Evolutionary conservation across 169 alveolate species (phyloP).

Genomic region (Babesia bigemina): DNA sequence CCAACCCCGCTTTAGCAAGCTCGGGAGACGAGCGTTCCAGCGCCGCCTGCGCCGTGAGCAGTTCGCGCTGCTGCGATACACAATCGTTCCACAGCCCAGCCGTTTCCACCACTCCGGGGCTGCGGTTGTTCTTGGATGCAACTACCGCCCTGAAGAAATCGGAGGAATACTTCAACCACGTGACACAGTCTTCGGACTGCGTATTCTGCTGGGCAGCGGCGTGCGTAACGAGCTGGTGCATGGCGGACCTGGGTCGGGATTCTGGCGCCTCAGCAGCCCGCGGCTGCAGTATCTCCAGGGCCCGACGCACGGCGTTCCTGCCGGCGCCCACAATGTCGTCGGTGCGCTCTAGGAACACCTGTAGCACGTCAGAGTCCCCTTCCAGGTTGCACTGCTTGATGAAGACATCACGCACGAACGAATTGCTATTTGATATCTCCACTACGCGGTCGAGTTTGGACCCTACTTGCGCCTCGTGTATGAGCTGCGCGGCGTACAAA

Average conservation of each 20-base stretch:
- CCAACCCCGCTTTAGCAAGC: slow-evolving; percentile 7
- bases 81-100: slow-evolving; percentile 51
- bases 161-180: slow-evolving; percentile 38
- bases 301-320: slow-evolving; percentile 28
- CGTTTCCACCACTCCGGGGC: not conserved
- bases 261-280: not conserved
- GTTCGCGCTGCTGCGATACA: slow-evolving; percentile 36
- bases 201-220: not conserved
- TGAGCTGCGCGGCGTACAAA: slow-evolving; percentile 24
- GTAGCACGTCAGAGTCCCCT: slow-evolving; percentile 27
- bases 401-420: slow-evolving; percentile 48
- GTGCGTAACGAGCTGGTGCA: slow-evolving; percentile 35
- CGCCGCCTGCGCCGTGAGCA: slow-evolving; percentile 28
- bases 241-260: not conserved
- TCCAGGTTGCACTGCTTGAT: slow-evolving; percentile 35
- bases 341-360: slow-evolving; percentile 47
- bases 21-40: slow-evolving; percentile 17
- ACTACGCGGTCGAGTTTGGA: slow-evolving; percentile 24
- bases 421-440: slow-evolving; percentile 23
- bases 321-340: slow-evolving; percentile 55
- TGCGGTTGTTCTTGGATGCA: slow-evolving; percentile 4
- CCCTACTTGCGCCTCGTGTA: slow-evolving; percentile 20
- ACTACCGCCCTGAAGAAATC: slow-evolving; percentile 40
- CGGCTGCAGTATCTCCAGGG: not conserved
- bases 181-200: slow-evolving; percentile 19